Conservation (phyloP, 2,329 filamentous ascomycete genomes). For the Aspergillus luchuensis region DNA sequence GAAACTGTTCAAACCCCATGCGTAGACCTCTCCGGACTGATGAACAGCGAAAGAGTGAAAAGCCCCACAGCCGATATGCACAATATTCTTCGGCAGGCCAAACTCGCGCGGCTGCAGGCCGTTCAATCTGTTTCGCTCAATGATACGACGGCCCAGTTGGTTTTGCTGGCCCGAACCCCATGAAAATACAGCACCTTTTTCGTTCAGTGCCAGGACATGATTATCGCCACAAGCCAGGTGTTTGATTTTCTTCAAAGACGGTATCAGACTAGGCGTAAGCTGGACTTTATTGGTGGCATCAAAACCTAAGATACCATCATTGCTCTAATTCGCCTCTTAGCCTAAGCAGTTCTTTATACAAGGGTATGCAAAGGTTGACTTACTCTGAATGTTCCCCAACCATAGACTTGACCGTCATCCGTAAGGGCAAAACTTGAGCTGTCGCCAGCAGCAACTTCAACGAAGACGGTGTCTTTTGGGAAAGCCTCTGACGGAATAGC, state of each 20-base stretch:
- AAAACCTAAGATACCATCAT: conserved; percentile 65
- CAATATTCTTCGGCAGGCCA: conserved; percentile 60
- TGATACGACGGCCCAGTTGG: conserved; percentile 66
- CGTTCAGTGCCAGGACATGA: conserved; percentile 60
- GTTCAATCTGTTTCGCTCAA: conserved; percentile 59
- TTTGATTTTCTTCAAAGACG: conserved; percentile 57
- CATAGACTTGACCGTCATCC: conserved; percentile 61
- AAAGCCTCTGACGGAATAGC: conserved; percentile 52
- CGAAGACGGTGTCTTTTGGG: conserved; percentile 57
- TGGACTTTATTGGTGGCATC: conserved; percentile 50
- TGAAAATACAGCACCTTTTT: conserved; percentile 60
- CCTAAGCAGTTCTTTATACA: background rate
- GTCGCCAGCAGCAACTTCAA: conserved; percentile 61
- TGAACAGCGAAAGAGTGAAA: conserved; percentile 81
- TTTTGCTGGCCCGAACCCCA: conserved; percentile 71
- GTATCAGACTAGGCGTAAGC: conserved; percentile 49
- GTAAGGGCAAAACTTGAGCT: conserved; percentile 63
- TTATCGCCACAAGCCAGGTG: conserved; percentile 59
- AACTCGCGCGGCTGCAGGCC: conserved; percentile 60
- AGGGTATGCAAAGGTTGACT: conserved; percentile 25
- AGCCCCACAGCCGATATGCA: conserved; percentile 67
- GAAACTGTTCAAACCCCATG: conserved; percentile 87
- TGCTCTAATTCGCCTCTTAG: conserved; percentile 49
- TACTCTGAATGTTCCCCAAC: conserved; percentile 65
- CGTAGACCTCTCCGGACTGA: conserved; percentile 69